Evolutionary conservation across 495 filamentous ascomycete species (phyloP), one percentile per base, ranked within the genome.

Genomic region (Daldinia concentrica): DNA sequence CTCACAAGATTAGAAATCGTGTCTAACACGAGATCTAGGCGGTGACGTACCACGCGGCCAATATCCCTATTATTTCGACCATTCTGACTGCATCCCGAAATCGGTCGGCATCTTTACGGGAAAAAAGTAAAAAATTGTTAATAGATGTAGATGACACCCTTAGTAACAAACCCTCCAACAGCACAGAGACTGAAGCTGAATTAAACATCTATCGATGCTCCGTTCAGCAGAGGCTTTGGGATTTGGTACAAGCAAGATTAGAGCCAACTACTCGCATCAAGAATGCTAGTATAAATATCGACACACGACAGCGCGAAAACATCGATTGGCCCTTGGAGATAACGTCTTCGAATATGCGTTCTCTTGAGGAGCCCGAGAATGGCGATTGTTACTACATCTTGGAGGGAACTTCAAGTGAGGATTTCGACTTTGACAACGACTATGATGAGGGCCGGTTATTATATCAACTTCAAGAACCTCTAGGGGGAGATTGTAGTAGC

Each of bases 21-120:
- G 68, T 71, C 71, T 70, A n/a, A 78, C 30, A 78, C 30, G 19
- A 60, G 11, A 57, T 32, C 37, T 63, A 75, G 77, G 64, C 27
- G 50, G 75, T 68, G 62, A 75, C 45, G 24, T 69, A 34, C 34
- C 73, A 75, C 58, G 57, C 62, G 3, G 50, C 60, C 7, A 68
- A 58, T 5, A 74, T 75, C 26, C 39, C 65, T 4, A 39, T 68
- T 3, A 68, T 78, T 24, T 74, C 75, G n/a, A 62, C 24, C 27
- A 77, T 77, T 29, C 61, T 79, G 39, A 67, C 73, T 57, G 54
- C 64, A 15, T 39, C 68, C 22, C 61, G 65, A 56, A 41, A 48
- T 1, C 73, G 73, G 45, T 75, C 77, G 2, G 41, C 71, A 26
- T 68, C 66, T 26, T 55, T 75, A 19, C 70, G 68, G 48, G 48